Evolutionary conservation across 345 rosid genomes (phyloP).

Genomic region (Citrus medica): DNA sequence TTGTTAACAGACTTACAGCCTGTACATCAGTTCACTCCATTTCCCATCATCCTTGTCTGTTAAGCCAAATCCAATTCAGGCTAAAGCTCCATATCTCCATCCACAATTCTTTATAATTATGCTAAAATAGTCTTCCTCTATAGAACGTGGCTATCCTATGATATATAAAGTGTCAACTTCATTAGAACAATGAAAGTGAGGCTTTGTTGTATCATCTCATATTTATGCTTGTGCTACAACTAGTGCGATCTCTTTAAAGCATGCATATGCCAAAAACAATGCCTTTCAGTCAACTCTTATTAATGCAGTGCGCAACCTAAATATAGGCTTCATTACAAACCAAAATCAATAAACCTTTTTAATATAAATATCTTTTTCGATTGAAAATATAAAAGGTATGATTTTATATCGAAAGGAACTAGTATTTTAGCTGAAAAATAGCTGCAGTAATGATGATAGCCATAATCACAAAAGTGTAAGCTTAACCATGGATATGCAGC

Average conservation of each 20-base stretch:
- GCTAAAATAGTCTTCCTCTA: not conserved
- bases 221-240: not conserved
- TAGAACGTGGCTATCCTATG: not conserved
- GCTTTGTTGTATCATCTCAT: not conserved
- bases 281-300: not conserved
- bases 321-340: not conserved
- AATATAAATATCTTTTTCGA: not conserved
- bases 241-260: not conserved
- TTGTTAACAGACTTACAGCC: too few relatives aligned
- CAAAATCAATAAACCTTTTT: not conserved
- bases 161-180: not conserved
- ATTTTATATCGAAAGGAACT: not conserved
- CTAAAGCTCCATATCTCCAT: not conserved
- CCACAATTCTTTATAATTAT: not conserved
- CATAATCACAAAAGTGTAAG: not conserved
- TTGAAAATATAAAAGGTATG: not conserved
- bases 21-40: too few relatives aligned
- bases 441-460: not conserved
- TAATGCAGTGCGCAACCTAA: too few relatives aligned
- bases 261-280: not conserved
- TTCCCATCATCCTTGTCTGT: not conserved
- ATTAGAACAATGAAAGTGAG: not conserved
- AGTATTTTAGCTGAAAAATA: not conserved
- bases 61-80: not conserved
- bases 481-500: not conserved